Evolutionary conservation across 2,329 filamentous ascomycete species (phyloP), one percentile per base, ranked within the genome.

Genomic region (Nakataea oryzae): DNA sequence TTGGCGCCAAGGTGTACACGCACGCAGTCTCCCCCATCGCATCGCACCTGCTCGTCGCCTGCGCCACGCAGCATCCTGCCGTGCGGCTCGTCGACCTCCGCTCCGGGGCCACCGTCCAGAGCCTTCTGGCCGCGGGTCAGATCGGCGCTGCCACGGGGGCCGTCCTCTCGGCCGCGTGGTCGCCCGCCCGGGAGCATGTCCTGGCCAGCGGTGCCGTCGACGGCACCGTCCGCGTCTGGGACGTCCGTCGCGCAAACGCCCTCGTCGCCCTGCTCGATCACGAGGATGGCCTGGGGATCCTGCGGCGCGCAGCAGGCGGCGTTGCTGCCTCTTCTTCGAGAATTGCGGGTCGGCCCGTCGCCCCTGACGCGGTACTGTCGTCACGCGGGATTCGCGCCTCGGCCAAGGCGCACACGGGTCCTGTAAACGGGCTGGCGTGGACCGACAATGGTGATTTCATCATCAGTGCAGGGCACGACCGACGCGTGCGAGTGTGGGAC

Each of bases 401-500:
- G 2, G 81, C 82, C 4, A 82, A 81, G 65, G 91, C 93, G 0
- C 93, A 97, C 69, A 81, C 83, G 13, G 92, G 90, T 3, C 84
- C 91, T 1, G 91, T 96, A 2, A 97, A 96, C 65, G 90, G 90
- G 1, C 77, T 97, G 9, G 80, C 86, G 0, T 97, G 92, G 91
- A 93, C 89, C 0, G 86, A 91, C 64, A 87, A 91, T 70, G 91
- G 91, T 0, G 79, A 78, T 17, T 87, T 89, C 70, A 79, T 97
- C 24, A 80, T 97, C 14, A 91, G 89, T 0, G 83, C 90, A 2
- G 93, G 92, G 0, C 89, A 96, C 63, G 95, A 97, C 71, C 82
- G 90, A 59, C 85, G 88, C 11, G 87, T 97, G 65, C 84, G 93
- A 5, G 90, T 97, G 1, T 97, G 93, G 93, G 84, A 96, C 70